Conservation (phyloP, 202 grass and related monocot species). For the Setaria italica region DNA sequence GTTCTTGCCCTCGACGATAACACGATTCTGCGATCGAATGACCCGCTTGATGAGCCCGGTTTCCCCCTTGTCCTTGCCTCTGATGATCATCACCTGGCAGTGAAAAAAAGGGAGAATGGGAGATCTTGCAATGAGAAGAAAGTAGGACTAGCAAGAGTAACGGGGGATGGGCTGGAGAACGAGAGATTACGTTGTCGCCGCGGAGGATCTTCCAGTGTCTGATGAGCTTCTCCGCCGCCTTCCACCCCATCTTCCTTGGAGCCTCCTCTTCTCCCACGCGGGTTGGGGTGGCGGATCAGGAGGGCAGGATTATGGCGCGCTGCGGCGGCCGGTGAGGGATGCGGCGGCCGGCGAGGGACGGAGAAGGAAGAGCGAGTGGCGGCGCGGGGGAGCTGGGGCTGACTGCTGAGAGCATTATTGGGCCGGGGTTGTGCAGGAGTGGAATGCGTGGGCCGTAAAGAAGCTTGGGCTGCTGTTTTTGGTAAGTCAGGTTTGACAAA, state of each 20-base stretch:
- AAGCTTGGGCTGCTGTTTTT: too few relatives aligned
- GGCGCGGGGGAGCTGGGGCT: not conserved
- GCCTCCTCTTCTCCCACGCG: not conserved
- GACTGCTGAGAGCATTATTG: not conserved
- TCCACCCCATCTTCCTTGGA: constrained; percentile 69
- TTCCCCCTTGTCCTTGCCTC: constrained; percentile 95
- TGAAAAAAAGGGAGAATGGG: not conserved
- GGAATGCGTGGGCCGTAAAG: not conserved
- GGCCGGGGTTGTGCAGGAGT: not conserved
- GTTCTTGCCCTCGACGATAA: constrained; percentile 97
- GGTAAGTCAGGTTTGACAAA: too few relatives aligned
- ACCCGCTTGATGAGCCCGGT: constrained; percentile 88
- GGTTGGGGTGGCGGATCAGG: not conserved
- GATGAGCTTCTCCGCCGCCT: constrained; percentile 88
- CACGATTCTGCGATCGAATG: constrained; percentile 88
- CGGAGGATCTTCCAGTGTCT: constrained; percentile 95
- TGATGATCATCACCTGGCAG: constrained; percentile 90
- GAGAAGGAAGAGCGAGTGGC: not conserved
- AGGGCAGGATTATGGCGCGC: not conserved
- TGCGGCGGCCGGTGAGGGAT: not conserved
- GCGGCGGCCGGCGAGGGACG: not conserved
- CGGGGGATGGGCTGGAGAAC: not conserved
- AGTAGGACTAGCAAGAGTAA: not conserved
- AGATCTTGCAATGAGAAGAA: constrained; percentile 6
- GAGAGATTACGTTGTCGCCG: constrained; percentile 72